phyloP scores from a whole-genome alignment of 2,329 filamentous ascomycete species.

The Pyricularia sp. region DNA sequence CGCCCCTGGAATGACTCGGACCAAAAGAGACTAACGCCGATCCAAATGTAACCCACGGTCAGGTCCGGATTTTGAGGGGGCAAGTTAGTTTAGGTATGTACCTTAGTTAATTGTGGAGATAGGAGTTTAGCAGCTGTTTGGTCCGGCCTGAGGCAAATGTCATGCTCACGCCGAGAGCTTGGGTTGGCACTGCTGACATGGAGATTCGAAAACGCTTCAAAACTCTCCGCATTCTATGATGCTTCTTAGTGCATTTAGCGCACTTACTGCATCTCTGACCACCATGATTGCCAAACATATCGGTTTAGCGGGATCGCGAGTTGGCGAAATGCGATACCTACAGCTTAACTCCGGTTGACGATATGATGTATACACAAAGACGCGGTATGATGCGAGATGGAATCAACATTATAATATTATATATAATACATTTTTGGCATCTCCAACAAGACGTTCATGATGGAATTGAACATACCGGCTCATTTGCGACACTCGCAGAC shows the following conservation, averaged over 20 bases:
- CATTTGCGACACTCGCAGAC: background rate
- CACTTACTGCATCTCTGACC: background rate
- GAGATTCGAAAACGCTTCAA: background rate
- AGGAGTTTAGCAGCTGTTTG: background rate
- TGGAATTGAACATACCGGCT: background rate
- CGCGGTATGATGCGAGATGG: too few relatives aligned
- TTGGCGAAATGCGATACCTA: background rate
- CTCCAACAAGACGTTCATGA: background rate
- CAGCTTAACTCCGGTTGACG: background rate
- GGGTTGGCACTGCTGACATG: background rate
- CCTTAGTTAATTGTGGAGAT: background rate
- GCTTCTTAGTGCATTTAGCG: too few relatives aligned
- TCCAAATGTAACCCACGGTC: background rate
- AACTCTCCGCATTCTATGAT: background rate
- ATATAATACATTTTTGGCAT: too few relatives aligned
- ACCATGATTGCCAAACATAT: background rate
- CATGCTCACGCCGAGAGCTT: too few relatives aligned
- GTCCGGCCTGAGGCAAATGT: too few relatives aligned
- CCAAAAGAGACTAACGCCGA: background rate
- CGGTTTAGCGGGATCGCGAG: too few relatives aligned
- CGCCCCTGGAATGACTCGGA: background rate
- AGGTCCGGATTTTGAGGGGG: background rate
- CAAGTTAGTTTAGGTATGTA: too few relatives aligned
- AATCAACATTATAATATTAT: too few relatives aligned
- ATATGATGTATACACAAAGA: background rate